These are phyloP conservation scores for Hondaea fermentalgiana DNA, from an alignment of 108 stramenopile genomes.

Conservation along the genomic window DNA sequence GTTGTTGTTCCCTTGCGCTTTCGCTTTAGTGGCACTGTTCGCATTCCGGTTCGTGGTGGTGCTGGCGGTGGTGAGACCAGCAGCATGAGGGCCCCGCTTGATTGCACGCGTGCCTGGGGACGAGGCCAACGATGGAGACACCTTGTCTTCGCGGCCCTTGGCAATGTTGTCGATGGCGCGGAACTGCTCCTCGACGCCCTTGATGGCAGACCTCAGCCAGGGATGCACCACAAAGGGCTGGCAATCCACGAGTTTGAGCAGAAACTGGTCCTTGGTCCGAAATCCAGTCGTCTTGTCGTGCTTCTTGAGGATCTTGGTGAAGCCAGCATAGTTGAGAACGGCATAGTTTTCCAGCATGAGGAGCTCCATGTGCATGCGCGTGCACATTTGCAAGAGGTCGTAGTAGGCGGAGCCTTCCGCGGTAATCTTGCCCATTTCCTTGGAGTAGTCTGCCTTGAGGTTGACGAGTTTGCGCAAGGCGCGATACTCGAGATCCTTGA, in stretches of 20 bases:
- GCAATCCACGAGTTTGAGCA: conserved; percentile 36
- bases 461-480: conserved; percentile 49
- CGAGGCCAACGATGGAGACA: too few species aligned
- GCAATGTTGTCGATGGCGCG: background rate
- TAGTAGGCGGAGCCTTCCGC: conserved; percentile 31
- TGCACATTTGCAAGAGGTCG: conserved; percentile 65
- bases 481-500: conserved; percentile 33
- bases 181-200: conserved; percentile 14
- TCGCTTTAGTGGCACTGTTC: too few species aligned
- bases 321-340: conserved; percentile 94
- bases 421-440: background rate
- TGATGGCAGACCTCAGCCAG: background rate
- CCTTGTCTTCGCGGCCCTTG: background rate
- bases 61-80: too few species aligned
- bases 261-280: conserved; percentile 64
- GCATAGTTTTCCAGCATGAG: conserved; percentile 91
- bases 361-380: conserved; percentile 83
- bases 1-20: too few species aligned
- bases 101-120: too few species aligned
- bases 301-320: conserved; percentile 95
- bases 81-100: too few species aligned
- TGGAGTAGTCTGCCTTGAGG: conserved; percentile 60
- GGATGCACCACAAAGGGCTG: background rate
- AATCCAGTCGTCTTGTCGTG: conserved; percentile 92
- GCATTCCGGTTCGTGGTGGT: too few species aligned